These are phyloP conservation scores for Penicillium robsamsonii DNA, from an alignment of 495 filamentous ascomycete genomes.

Conservation along the genomic window DNA sequence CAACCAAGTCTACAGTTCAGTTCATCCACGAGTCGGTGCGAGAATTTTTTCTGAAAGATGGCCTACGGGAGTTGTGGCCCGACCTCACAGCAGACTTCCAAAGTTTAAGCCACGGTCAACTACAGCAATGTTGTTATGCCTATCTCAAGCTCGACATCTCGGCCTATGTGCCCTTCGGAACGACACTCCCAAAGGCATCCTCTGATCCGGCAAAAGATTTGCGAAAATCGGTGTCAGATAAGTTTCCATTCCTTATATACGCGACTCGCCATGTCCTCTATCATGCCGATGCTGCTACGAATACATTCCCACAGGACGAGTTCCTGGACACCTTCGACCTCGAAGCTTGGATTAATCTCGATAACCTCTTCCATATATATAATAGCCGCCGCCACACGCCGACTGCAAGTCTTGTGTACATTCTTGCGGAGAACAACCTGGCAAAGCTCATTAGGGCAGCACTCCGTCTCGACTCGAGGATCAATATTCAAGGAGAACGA, in stretches of 20 bases:
- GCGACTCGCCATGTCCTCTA: slow-evolving; percentile 40
- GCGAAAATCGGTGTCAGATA: slow-evolving; percentile 4
- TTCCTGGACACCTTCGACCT: slow-evolving; percentile 38
- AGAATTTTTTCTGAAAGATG: slow-evolving; percentile 44
- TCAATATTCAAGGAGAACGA: slow-evolving; percentile 33
- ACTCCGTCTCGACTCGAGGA: slow-evolving; percentile 18
- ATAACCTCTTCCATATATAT: slow-evolving; percentile 39
- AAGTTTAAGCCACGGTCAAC: slow-evolving; percentile 31
- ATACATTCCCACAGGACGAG: slow-evolving; percentile 32
- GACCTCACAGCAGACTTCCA: slow-evolving; percentile 23
- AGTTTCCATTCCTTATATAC: slow-evolving; percentile 48
- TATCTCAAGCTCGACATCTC: slow-evolving; percentile 23
- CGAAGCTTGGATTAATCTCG: slow-evolving; percentile 33
- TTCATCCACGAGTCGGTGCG: slow-evolving; percentile 52
- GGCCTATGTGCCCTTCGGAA: slow-evolving; percentile 5
- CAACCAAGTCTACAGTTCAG: slow-evolving; percentile 36
- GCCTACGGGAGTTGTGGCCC: slow-evolving; percentile 36
- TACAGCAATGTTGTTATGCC: slow-evolving; percentile 36
- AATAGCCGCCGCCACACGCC: slow-evolving; percentile 30
- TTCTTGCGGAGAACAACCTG: slow-evolving; percentile 44
- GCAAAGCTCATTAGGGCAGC: slow-evolving; percentile 37
- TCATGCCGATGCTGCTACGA: slow-evolving; percentile 42
- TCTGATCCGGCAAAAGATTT: neutral
- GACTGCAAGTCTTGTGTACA: slow-evolving; percentile 42
- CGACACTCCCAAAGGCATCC: neutral